Evolutionary conservation across 2,329 filamentous ascomycete genomes (phyloP), one percentile per base, ranked within the genome.

Genomic region (Paramyrothecium roridum): DNA sequence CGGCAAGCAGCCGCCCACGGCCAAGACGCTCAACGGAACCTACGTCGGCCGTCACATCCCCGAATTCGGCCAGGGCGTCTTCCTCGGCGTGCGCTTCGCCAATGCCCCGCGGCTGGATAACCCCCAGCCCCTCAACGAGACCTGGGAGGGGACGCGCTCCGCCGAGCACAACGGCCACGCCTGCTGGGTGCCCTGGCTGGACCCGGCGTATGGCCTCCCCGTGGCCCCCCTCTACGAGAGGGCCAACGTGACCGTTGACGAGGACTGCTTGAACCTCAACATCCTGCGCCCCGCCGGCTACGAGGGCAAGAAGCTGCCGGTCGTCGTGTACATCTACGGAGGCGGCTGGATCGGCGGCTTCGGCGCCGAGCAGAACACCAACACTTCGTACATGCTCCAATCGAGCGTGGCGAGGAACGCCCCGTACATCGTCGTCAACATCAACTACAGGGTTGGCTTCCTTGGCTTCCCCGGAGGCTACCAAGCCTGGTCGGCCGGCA

Each of bases 201-300:
- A 30, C 26, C 26, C 26, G 26, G 26, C 26, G 6, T 10, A 6
- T 10, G 26, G 26, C 26, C 26, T 30, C 26, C 6, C 4, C 26
- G 26, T 10, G 26, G 26, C 6, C 26, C 26, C 26, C 26, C 26
- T 19, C n/a, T 43, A 61, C 23, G 47, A 52, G 0, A 57, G 59
- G 50, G 64, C 73, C 13, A 43, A 43, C 37, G 37, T 43, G 6
- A 43, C 37, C 13, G n/a, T 43, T 13, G 37, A 43, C 12, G 85
- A 87, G 61, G 80, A 86, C 61, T 88, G 85, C 57, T 73, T 88
- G 4, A 84, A 82, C 48, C 70, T 88, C 57, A 88, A 87, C 60
- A 76, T 88, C 8, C 72, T 88, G 23, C 76, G 84, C 3, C 82
- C 83, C 0, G 68, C 77, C 11, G 77, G 78, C 8, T 70, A 76